These are phyloP conservation scores for Rheum nobile DNA, from an alignment of 148 eudicot genomes.

Conservation along the genomic window DNA sequence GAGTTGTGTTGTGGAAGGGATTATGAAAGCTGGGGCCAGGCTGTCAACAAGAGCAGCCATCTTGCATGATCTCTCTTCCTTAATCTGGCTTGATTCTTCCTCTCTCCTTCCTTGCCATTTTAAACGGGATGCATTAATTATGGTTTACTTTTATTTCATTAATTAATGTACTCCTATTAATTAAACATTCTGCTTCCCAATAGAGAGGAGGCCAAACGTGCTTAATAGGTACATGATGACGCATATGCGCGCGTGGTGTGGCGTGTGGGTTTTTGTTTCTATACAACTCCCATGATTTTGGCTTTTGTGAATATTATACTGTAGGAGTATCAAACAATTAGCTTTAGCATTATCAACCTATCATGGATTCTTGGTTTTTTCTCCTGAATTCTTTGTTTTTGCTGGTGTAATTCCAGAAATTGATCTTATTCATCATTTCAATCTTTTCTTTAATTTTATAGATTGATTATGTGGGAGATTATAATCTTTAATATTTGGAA, in stretches of 20 bases:
- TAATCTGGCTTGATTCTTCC: conserved; percentile 12
- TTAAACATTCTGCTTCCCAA: neutral
- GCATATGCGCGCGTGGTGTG: neutral
- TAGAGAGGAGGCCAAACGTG: neutral
- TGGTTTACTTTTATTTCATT: neutral
- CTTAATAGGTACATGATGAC: neutral
- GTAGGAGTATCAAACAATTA: too few relatives aligned
- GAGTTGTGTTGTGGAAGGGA: neutral
- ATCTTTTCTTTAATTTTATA: neutral
- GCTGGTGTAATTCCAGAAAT: too few relatives aligned
- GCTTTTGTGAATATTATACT: too few relatives aligned
- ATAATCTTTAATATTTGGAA: neutral
- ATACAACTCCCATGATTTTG: neutral
- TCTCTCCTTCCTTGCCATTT: conserved; percentile 3
- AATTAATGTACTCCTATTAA: neutral
- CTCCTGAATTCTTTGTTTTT: too few relatives aligned
- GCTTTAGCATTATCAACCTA: too few relatives aligned
- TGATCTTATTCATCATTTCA: neutral
- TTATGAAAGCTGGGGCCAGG: conserved; percentile 62
- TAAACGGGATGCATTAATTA: neutral
- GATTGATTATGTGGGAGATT: neutral
- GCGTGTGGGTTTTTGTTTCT: neutral
- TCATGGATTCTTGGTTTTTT: too few relatives aligned
- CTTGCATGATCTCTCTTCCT: conserved; percentile 66
- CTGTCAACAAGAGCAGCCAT: conserved; percentile 75